Conservation (phyloP, 176 grass and related monocot genomes). For the Carex kokanica region DNA sequence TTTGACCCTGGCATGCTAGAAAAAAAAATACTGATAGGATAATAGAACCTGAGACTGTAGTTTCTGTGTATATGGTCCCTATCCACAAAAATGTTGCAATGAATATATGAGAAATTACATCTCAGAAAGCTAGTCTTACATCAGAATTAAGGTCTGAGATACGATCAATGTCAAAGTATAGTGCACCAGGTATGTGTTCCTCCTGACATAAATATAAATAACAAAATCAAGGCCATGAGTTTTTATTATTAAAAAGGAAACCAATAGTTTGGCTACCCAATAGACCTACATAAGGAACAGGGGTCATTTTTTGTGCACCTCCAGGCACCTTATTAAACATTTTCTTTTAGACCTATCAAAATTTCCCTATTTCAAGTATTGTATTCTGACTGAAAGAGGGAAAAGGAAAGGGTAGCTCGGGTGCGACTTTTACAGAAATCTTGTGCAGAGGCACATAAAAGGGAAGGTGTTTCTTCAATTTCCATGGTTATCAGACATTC, state of each 20-base stretch:
- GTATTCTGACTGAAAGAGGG: not conserved
- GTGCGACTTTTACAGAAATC: not conserved
- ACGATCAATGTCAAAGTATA: slow-evolving; percentile 79
- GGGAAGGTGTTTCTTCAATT: not conserved
- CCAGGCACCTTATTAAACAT: not conserved
- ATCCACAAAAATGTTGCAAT: not conserved
- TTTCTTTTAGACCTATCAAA: not conserved
- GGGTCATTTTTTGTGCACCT: not conserved
- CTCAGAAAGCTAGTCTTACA: slow-evolving; percentile 45
- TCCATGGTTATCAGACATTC: not conserved
- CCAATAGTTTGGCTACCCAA: not conserved
- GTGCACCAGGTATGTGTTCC: slow-evolving; percentile 62
- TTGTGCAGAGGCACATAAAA: not conserved
- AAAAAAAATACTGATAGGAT: not conserved
- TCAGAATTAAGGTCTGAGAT: slow-evolving; percentile 55
- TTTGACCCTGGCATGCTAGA: not conserved
- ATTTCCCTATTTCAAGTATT: not conserved
- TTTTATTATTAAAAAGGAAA: slow-evolving; percentile 6
- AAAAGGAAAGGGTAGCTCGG: not conserved
- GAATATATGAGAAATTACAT: slow-evolving; percentile 5
- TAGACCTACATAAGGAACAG: not conserved
- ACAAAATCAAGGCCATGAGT: slow-evolving; percentile 30
- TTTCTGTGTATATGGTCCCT: not conserved
- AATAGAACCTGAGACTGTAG: not conserved
- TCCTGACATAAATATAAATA: slow-evolving; percentile 43